These are phyloP conservation scores for Prinsepia uniflora DNA, from an alignment of 306 rosid species.

Conservation along the genomic window DNA sequence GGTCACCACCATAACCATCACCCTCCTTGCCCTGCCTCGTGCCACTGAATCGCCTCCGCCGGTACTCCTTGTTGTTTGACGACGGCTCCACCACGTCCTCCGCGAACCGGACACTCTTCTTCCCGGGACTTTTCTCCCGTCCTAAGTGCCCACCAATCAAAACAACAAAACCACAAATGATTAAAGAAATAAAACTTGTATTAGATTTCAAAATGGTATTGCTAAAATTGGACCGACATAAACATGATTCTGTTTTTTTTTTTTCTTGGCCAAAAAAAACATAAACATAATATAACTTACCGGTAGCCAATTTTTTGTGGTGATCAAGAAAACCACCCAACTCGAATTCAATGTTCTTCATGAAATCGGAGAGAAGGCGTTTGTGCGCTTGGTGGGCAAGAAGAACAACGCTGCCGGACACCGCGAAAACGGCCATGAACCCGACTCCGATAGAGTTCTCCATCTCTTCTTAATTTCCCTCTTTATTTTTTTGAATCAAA, in stretches of 20 bases:
- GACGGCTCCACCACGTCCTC: conserved; percentile 42
- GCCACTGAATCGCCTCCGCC: conserved; percentile 14
- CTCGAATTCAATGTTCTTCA: conserved; percentile 60
- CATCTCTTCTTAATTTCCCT: conserved; percentile 29
- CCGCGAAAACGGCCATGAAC: conserved; percentile 74
- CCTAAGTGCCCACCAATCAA: not conserved
- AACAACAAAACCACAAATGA: conserved; percentile 2
- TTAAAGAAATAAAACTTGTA: too few relatives aligned
- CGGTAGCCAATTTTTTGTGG: conserved; percentile 8
- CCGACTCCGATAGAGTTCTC: conserved; percentile 53
- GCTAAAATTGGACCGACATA: too few relatives aligned
- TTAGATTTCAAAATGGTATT: too few relatives aligned
- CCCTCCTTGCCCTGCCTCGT: conserved; percentile 17
- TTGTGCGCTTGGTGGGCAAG: conserved; percentile 69
- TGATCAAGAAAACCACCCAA: conserved; percentile 22
- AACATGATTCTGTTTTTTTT: too few relatives aligned
- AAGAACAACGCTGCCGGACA: conserved; percentile 64
- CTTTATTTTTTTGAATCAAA: not conserved
- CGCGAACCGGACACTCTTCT: conserved; percentile 69
- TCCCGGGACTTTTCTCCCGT: conserved; percentile 26
- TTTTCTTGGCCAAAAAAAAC: too few relatives aligned
- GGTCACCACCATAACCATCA: not conserved
- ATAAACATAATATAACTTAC: conserved; percentile 3
- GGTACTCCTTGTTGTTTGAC: conserved; percentile 33
- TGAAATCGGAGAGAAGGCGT: conserved; percentile 66